Evolutionary conservation across 202 grass and related monocot species (phyloP).

Genomic region (Carex arenaria): DNA sequence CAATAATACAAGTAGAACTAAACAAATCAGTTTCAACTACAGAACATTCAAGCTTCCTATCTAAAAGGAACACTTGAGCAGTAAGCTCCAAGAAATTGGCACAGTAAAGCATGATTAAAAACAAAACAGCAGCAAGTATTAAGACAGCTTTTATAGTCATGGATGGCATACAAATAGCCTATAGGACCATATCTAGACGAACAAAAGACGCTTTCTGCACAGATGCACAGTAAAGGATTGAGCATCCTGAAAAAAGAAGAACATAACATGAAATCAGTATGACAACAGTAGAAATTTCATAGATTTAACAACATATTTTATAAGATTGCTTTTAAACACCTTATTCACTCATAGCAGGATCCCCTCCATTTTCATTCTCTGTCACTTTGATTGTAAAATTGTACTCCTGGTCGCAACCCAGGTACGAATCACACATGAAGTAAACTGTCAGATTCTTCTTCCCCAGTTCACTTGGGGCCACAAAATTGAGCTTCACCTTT

Average conservation of each 20-base stretch:
- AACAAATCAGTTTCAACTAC: background rate
- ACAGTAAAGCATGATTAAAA: background rate
- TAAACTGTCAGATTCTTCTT: conserved; percentile 71
- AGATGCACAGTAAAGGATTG: background rate
- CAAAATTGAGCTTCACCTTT: conserved; percentile 69
- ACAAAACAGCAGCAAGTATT: background rate
- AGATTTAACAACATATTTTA: background rate
- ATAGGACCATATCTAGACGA: background rate
- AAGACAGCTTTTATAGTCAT: background rate
- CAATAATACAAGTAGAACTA: background rate
- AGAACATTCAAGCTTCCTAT: background rate
- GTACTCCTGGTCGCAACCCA: conserved; percentile 94
- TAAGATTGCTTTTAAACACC: background rate
- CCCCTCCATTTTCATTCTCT: conserved; percentile 32
- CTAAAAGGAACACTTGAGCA: no score
- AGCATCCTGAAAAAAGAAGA: conserved; percentile 5
- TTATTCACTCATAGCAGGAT: conserved; percentile 14
- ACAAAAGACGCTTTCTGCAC: no score
- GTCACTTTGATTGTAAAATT: conserved; percentile 51
- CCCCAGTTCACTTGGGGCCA: conserved; percentile 42
- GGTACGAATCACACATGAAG: conserved; percentile 82
- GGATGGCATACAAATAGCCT: background rate
- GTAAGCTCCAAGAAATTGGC: background rate
- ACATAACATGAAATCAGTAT: background rate
- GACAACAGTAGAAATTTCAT: background rate